Conservation (phyloP, 306 rosid genomes). For the Malus asiatica region DNA sequence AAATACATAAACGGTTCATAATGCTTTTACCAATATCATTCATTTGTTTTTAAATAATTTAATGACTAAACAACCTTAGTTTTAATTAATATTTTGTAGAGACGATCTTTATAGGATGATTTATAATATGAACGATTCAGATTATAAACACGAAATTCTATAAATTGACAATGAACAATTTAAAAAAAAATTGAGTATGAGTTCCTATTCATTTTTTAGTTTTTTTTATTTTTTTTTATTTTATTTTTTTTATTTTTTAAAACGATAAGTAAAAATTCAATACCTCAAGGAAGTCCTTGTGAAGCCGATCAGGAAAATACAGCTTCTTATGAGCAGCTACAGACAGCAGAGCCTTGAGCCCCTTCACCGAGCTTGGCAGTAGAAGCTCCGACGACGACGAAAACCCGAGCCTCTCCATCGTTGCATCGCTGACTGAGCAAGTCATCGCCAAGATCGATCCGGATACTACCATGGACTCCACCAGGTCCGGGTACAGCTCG, state of each 20-base stretch:
- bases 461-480: slow-evolving; percentile 36
- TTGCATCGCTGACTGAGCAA: slow-evolving; percentile 19
- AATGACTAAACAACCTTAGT: too few relatives aligned
- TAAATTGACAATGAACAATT: too few relatives aligned
- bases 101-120: accelerated
- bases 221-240: too few relatives aligned
- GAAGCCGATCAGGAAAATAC: slow-evolving; percentile 44
- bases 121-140: too few relatives aligned
- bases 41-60: too few relatives aligned
- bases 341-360: slow-evolving; percentile 42
- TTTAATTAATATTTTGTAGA: too few relatives aligned
- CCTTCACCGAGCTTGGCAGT: slow-evolving; percentile 49
- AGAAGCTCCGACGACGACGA: slow-evolving; percentile 56
- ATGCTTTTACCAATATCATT: too few relatives aligned
- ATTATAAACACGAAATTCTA: too few relatives aligned
- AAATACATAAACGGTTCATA: too few relatives aligned
- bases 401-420: slow-evolving; percentile 36
- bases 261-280: background rate
- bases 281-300: slow-evolving; percentile 59
- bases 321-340: slow-evolving; percentile 46
- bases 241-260: background rate
- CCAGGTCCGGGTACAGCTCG: slow-evolving; percentile 49
- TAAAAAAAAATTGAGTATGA: too few relatives aligned
- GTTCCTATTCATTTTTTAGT: background rate
- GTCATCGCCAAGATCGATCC: slow-evolving; percentile 47